These are phyloP conservation scores for Pterocarpus macrocarpus DNA, from an alignment of 306 rosid genomes.

Conservation along the genomic window DNA sequence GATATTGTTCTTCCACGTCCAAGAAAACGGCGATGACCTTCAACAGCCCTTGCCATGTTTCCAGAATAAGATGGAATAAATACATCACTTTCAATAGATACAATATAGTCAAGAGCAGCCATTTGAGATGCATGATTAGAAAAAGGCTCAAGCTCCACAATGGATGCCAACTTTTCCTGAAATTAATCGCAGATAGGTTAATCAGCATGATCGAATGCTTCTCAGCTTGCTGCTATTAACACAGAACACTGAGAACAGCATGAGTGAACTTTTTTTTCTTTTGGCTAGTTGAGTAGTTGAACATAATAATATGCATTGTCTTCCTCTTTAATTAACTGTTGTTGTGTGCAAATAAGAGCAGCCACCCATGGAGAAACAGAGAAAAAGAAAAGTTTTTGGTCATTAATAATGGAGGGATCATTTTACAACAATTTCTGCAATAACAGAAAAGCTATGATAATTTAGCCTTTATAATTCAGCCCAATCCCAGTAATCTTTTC, in stretches of 20 bases:
- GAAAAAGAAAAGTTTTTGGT: background rate
- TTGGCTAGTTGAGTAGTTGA: constrained; percentile 17
- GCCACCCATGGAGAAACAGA: background rate
- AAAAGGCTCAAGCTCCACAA: constrained; percentile 85
- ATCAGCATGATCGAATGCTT: constrained; percentile 39
- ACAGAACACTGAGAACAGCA: constrained; percentile 1
- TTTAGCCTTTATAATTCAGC: constrained; percentile 14
- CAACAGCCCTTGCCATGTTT: constrained; percentile 97
- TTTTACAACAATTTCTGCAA: constrained; percentile 33
- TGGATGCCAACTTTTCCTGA: constrained; percentile 88
- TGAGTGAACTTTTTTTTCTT: background rate
- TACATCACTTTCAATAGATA: constrained; percentile 92
- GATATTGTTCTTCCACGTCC: constrained; percentile 90
- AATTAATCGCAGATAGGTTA: constrained; percentile 42
- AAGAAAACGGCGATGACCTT: constrained; percentile 98
- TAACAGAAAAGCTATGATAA: constrained; percentile 30
- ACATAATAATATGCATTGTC: constrained; percentile 2
- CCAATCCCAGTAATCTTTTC: background rate
- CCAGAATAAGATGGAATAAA: constrained; percentile 93
- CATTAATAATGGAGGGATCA: constrained; percentile 1
- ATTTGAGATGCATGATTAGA: constrained; percentile 83
- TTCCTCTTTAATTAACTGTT: constrained; percentile 16
- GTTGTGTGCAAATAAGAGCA: background rate
- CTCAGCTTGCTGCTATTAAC: constrained; percentile 3
- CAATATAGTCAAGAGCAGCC: constrained; percentile 99